Evolutionary conservation across 768 basidiomycete genomes (phyloP).

Genomic region (Hemileccinum impolitum): DNA sequence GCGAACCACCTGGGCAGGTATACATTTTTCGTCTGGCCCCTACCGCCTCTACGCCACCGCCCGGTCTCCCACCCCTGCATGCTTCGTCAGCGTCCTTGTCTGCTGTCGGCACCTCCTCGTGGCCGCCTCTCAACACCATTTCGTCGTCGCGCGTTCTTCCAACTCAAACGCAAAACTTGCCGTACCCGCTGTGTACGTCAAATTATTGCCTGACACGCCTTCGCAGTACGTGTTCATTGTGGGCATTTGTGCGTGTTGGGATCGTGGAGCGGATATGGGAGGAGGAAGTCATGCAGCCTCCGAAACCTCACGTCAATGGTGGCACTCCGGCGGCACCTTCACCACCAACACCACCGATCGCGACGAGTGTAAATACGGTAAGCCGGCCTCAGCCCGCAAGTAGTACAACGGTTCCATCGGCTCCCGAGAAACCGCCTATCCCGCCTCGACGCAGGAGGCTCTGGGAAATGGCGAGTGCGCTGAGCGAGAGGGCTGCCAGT

Average conservation of each 20-base stretch:
- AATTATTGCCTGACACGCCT: constrained; percentile 87
- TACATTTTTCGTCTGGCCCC: constrained; percentile 65
- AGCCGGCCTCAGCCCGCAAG: constrained; percentile 1
- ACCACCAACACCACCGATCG: neutral
- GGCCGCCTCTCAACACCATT: constrained; percentile 24
- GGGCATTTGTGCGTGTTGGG: constrained; percentile 82
- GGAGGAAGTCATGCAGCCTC: constrained; percentile 53
- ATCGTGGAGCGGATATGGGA: constrained; percentile 89
- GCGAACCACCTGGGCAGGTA: constrained; percentile 42
- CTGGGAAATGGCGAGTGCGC: constrained; percentile 66
- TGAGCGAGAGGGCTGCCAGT: constrained; percentile 56
- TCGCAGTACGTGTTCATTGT: constrained; percentile 83
- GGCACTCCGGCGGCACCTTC: neutral
- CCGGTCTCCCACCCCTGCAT: constrained; percentile 20
- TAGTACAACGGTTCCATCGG: neutral
- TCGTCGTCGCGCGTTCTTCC: constrained; percentile 42
- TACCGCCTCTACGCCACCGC: constrained; percentile 21
- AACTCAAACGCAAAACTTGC: constrained; percentile 23
- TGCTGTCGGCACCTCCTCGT: constrained; percentile 23
- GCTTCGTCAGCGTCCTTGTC: constrained; percentile 32
- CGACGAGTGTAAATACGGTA: neutral
- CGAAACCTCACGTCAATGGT: constrained; percentile 18
- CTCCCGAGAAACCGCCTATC: constrained; percentile 51
- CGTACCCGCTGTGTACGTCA: constrained; percentile 71
- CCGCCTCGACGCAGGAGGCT: constrained; percentile 61